Evolutionary conservation across 495 filamentous ascomycete genomes (phyloP).

Genomic region (Neurospora terricola): DNA sequence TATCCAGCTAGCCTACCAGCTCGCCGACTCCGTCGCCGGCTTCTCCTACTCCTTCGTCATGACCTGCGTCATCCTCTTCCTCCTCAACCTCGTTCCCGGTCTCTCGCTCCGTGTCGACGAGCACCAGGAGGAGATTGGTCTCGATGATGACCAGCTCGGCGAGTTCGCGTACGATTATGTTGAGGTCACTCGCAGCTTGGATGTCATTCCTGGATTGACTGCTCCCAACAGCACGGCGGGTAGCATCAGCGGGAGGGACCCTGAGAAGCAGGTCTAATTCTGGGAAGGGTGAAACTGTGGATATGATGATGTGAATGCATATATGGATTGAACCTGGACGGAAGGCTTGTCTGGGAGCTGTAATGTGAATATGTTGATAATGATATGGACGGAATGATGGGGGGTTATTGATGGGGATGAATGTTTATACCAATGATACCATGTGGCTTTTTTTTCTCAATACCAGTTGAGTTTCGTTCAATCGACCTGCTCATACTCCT

Average conservation of each 20-base stretch:
- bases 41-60: conserved; percentile 83
- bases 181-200: conserved; percentile 75
- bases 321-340: neutral
- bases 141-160: conserved; percentile 93
- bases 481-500: neutral
- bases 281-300: neutral
- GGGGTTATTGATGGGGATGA: neutral
- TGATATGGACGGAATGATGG: neutral
- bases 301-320: neutral
- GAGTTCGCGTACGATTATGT: conserved; percentile 99
- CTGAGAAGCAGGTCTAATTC: conserved; percentile 15
- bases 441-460: neutral
- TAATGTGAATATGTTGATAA: neutral
- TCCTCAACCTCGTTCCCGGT: conserved; percentile 84
- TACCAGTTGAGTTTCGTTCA: neutral
- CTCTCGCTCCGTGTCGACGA: conserved; percentile 72
- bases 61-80: conserved; percentile 79
- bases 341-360: neutral
- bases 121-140: conserved; percentile 83
- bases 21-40: conserved; percentile 82
- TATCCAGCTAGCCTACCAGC: conserved; percentile 81
- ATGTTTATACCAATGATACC: neutral
- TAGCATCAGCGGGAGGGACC: conserved; percentile 15
- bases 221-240: conserved; percentile 8
- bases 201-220: conserved; percentile 5